phyloP scores from a whole-genome alignment of 345 rosid genomes.

The Eucalyptus globulus region DNA sequence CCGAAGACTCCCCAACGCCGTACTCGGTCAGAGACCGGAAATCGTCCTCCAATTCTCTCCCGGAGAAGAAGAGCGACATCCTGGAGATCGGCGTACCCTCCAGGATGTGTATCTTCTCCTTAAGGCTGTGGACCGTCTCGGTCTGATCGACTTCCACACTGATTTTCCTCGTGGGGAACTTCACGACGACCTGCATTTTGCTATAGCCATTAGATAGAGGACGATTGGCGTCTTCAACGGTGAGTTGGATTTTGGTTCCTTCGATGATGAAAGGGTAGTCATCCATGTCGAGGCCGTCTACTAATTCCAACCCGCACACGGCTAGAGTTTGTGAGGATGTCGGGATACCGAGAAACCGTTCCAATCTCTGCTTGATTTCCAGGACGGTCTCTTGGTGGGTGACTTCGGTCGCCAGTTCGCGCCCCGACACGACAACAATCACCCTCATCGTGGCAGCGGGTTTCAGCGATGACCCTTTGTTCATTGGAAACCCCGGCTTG shows the following conservation, averaged over 20 bases:
- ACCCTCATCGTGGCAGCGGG: constrained; percentile 25
- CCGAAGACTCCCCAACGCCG: constrained; percentile 47
- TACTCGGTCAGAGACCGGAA: constrained; percentile 56
- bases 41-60: constrained; percentile 61
- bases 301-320: constrained; percentile 62
- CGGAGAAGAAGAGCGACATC: constrained; percentile 52
- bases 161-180: constrained; percentile 39
- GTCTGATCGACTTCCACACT: constrained; percentile 46
- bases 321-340: constrained; percentile 36
- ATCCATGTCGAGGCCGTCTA: constrained; percentile 86
- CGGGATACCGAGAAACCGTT: constrained; percentile 43
- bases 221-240: constrained; percentile 9
- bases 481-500: neutral
- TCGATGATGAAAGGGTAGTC: constrained; percentile 70
- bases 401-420: constrained; percentile 43
- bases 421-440: constrained; percentile 23
- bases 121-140: constrained; percentile 75
- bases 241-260: constrained; percentile 65
- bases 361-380: constrained; percentile 46
- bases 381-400: constrained; percentile 44
- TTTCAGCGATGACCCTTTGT: neutral
- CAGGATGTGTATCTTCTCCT: constrained; percentile 67
- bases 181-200: constrained; percentile 36
- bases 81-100: constrained; percentile 52
- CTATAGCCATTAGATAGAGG: neutral